These are phyloP conservation scores for Colletotrichum eremochloae DNA, from an alignment of 2,329 filamentous ascomycete genomes.

Conservation along the genomic window DNA sequence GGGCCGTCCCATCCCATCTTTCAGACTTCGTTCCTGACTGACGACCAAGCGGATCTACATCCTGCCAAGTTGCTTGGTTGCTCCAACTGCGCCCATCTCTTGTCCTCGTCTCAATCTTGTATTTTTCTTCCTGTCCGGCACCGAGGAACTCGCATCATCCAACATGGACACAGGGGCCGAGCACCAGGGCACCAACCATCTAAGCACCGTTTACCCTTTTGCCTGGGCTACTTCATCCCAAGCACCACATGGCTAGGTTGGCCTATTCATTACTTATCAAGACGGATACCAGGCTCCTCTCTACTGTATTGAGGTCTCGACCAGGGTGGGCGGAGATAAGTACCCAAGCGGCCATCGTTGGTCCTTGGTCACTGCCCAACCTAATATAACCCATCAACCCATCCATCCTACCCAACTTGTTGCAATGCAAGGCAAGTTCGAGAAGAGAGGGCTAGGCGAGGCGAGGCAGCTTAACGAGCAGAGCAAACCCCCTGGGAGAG, in stretches of 20 bases:
- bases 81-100: slow-evolving; percentile 19
- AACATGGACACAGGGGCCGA: slow-evolving; percentile 29
- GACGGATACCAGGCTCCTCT: background rate
- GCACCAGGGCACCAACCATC: slow-evolving; percentile 7
- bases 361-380: background rate
- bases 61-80: slow-evolving; percentile 21
- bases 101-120: slow-evolving; percentile 31
- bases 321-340: slow-evolving; percentile 15
- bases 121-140: background rate
- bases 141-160: slow-evolving; percentile 3
- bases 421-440: slow-evolving; percentile 1
- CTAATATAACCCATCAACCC: slow-evolving; percentile 5
- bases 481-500: background rate
- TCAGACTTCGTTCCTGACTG: slow-evolving; percentile 1
- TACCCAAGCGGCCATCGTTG: background rate
- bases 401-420: slow-evolving; percentile 12
- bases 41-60: slow-evolving; percentile 20
- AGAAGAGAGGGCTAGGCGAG: background rate
- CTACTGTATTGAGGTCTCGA: background rate
- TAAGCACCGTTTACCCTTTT: slow-evolving; percentile 17
- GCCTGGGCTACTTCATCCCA: background rate
- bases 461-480: slow-evolving; percentile 12
- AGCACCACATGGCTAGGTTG: background rate
- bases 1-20: slow-evolving; percentile 2
- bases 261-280: slow-evolving; percentile 12